Evolutionary conservation across 176 grass and related monocot species (phyloP), one percentile per base, ranked within the genome.

Genomic region (Rhipidocladum racemiflorum): DNA sequence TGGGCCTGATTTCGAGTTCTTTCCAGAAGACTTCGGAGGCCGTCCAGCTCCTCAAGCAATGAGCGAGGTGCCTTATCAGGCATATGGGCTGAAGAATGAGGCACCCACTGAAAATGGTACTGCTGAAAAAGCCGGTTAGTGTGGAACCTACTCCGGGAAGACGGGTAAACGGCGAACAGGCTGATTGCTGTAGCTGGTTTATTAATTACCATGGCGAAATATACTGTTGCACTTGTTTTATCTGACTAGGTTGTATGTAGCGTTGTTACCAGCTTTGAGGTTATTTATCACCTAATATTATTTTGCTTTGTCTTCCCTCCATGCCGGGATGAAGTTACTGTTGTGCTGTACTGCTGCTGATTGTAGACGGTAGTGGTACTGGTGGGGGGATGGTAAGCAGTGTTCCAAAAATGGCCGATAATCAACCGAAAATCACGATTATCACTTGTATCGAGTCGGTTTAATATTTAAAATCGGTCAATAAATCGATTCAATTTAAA

Each of bases 1-100:
- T 70, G 93, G 93, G 5, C 93, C 93, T 24, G 83, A 92, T 82
- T 99, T 99, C 1, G 68, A 87, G 18, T 86, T 81, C 61, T 95
- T 91, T 79, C 93, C 89, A 1, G 67, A 88, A 83, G 91, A 99
- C 79, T 95, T 99, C 21, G 91, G 87, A 72, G 77, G 48, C 45
- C 68, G 86, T 20, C 80, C 83, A 54, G 63, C 74, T 13, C 97
- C 97, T 16, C 85, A 29, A 56, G 85, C 93, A n/a, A 93, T 99
- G 91, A 82, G 81, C 4, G 85, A 91, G 59, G 91, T 93, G 49
- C 70, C 85, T 80, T 90, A 89, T 78, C 89, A 93, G 25, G 89
- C 85, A 15, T 75, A 74, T 64, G 91, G 87, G 66, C 64, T 73
- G 73, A 89, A 90, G 83, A 87, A 87, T 12, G 91, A 91, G 43